Evolutionary conservation across 805 yeast species (phyloP), one percentile per base, ranked within the genome.

Genomic region (Candida pini): DNA sequence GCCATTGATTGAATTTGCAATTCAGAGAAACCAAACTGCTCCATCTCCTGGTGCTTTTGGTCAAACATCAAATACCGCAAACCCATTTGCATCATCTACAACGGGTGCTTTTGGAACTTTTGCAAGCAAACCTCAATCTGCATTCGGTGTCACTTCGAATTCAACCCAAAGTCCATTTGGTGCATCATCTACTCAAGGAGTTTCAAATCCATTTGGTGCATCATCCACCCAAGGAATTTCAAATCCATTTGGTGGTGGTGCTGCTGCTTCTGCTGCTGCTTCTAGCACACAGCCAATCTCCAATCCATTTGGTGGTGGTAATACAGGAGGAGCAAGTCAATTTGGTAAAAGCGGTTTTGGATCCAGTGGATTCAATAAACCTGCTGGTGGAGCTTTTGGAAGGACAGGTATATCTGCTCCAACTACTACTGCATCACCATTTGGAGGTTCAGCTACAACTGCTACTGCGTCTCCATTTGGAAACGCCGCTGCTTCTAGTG

Each of bases 1-100:
- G 21, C 56, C 60, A 0, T 66, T 64, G 31, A 47, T 65, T 2
- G 55, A 58, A 3, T 58, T 58, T 18, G 54, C 62, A 2, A 35
- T 65, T 15, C 20, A 27, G 27, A 36, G 20, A 6, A n/a, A 26
- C 9, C 6, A 38, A 31, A 13, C 35, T 30, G 9, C 24, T 7
- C 17, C 27, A 2, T 28, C 23, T 32, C 28, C 36, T 20, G 24
- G 24, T 14, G 28, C 29, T 23, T 5, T 20, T 26, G 28, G 28
- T 15, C 7, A 8, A 8, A 9, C 8, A 5, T 22, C 25, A 22
- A 13, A 12, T 12, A 13, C 4, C 5, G 13, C 10, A 13, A 22
- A 22, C n/a, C 25, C 25, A 22, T 22, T 22, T 22, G 25, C 8
- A 12, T 22, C 25, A 4, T 22, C 25, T 13, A 22, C 25, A 4